These are phyloP conservation scores for Suillus sp. DNA, from an alignment of 768 basidiomycete genomes.

Conservation along the genomic window DNA sequence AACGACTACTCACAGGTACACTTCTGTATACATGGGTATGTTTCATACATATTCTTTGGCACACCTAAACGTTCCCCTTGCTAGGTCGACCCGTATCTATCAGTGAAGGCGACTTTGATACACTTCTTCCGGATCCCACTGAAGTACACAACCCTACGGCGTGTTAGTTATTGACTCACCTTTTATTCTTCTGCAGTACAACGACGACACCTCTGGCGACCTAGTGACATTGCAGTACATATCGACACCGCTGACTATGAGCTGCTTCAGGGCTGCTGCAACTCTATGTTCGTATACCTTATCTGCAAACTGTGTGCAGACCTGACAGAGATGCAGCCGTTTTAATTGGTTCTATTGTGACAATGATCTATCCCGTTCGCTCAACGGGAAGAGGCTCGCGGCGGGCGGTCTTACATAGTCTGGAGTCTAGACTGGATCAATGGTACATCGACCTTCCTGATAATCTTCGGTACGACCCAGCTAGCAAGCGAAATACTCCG, in stretches of 20 bases:
- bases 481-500: constrained; percentile 53
- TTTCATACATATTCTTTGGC: not conserved
- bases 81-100: constrained; percentile 69
- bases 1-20: constrained; percentile 47
- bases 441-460: constrained; percentile 76
- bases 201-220: constrained; percentile 48
- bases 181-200: constrained; percentile 43
- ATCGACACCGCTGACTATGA: constrained; percentile 46
- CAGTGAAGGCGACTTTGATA: constrained; percentile 70
- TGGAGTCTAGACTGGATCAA: constrained; percentile 71
- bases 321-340: constrained; percentile 46
- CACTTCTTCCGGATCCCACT: constrained; percentile 57
- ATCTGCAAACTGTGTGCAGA: constrained; percentile 6
- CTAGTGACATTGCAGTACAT: constrained; percentile 43
- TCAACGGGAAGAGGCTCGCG: constrained; percentile 46
- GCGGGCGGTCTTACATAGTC: constrained; percentile 48
- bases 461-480: constrained; percentile 58
- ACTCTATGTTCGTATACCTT: constrained; percentile 52
- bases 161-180: constrained; percentile 15
- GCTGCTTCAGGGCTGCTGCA: constrained; percentile 56
- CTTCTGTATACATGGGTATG: constrained; percentile 74
- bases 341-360: constrained; percentile 67
- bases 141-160: constrained; percentile 41
- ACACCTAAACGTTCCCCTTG: constrained; percentile 16
- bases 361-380: constrained; percentile 70